A percentile compares a stretch with the other conserved stretches of the same genome.
phyloP scores from a whole-genome alignment of 495 filamentous ascomycete species.

The Tuber calosporum region DNA sequence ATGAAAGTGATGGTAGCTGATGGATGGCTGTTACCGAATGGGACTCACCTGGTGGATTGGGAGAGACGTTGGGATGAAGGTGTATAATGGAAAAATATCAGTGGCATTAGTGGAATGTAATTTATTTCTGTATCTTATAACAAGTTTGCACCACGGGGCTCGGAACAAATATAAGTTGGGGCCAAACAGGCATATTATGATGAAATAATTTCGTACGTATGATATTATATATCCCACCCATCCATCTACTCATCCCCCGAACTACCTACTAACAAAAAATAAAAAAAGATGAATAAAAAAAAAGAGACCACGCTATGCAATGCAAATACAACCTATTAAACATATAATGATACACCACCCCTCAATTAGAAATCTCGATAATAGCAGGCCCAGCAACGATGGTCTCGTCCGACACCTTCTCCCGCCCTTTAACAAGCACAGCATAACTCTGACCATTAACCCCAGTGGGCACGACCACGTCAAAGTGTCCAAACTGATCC shows the following conservation, averaged over 20 bases:
- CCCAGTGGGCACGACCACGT: constrained; percentile 43
- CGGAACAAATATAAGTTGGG: no score
- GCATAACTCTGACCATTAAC: constrained; percentile 49
- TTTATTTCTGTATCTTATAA: background rate
- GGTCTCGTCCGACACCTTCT: constrained; percentile 46
- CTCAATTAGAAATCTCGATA: constrained; percentile 43
- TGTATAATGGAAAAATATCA: background rate
- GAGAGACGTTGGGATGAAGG: background rate
- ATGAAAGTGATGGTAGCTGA: background rate
- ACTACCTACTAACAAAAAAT: background rate
- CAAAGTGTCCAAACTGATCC: background rate
- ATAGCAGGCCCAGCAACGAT: constrained; percentile 48
- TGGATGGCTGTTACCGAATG: background rate
- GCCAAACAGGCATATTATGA: no score
- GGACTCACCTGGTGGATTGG: background rate
- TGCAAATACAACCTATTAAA: background rate
- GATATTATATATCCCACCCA: background rate
- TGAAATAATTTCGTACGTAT: background rate
- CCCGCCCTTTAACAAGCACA: constrained; percentile 44
- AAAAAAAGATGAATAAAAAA: background rate
- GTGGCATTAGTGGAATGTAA: background rate
- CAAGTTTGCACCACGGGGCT: no score
- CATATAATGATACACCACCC: background rate
- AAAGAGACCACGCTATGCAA: background rate
- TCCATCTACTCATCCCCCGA: background rate